Conservation (phyloP, 2,329 filamentous ascomycete species). For the Aureobasidium sp. region DNA sequence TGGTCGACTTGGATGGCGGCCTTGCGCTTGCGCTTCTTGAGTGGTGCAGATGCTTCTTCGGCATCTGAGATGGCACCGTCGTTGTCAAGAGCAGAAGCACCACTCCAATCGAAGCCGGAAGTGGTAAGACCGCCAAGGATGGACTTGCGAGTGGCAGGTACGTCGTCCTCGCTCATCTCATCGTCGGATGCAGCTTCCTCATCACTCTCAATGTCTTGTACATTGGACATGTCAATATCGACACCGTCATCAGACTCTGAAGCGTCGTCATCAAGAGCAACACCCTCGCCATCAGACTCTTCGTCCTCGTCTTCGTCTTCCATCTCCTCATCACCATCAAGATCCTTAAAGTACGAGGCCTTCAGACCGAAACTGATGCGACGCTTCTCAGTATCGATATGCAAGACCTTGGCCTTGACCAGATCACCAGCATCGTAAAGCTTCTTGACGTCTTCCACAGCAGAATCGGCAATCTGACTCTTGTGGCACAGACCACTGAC, state of each 20-base stretch:
- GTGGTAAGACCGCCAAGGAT: constrained; percentile 49
- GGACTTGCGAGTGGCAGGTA: constrained; percentile 1
- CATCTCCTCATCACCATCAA: constrained; percentile 41
- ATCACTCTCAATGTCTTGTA: constrained; percentile 41
- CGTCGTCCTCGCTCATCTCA: constrained; percentile 19
- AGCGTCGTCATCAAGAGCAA: constrained; percentile 28
- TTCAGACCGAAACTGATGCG: constrained; percentile 88
- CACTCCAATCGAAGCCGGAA: constrained; percentile 83
- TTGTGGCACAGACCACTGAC: constrained; percentile 90
- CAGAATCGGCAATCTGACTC: constrained; percentile 81
- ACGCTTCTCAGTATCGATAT: constrained; percentile 65
- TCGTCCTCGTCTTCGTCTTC: constrained; percentile 31
- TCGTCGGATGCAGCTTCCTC: constrained; percentile 45
- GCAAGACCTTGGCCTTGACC: constrained; percentile 87
- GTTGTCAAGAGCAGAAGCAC: constrained; percentile 46
- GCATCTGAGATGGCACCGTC: constrained; percentile 51
- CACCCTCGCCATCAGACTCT: constrained; percentile 31
- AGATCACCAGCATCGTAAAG: constrained; percentile 83
- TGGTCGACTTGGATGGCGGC: constrained; percentile 75
- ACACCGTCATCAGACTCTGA: constrained; percentile 35
- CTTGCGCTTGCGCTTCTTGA: constrained; percentile 64
- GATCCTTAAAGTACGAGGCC: constrained; percentile 74
- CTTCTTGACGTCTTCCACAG: constrained; percentile 76
- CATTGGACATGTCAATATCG: constrained; percentile 38
- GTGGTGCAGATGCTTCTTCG: constrained; percentile 43